A percentile compares a stretch with the other conserved stretches of the same genome.
These are phyloP conservation scores for Lepidium sativum DNA, from an alignment of 345 rosid species.

Conservation along the genomic window DNA sequence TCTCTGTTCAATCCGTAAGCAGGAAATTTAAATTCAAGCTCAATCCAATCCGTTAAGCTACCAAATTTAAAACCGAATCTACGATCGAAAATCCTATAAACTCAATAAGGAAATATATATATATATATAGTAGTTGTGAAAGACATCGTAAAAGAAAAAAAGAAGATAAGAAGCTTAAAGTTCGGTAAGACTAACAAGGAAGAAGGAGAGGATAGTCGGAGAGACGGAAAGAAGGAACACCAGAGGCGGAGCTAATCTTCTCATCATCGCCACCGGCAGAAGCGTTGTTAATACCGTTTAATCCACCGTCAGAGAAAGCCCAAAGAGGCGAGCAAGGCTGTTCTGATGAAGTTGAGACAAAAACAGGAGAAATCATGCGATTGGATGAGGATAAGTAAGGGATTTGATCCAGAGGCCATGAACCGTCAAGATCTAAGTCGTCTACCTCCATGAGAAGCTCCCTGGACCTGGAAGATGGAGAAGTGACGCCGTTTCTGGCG, in stretches of 20 bases:
- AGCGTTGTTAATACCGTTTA: not conserved
- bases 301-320: conserved; percentile 60
- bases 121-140: not conserved
- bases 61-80: not conserved
- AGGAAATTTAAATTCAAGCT: not conserved
- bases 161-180: not conserved
- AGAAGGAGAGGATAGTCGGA: conserved; percentile 43
- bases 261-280: conserved; percentile 19
- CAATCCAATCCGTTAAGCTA: not conserved
- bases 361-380: conserved; percentile 48
- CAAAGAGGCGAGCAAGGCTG: conserved; percentile 85
- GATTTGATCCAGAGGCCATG: conserved; percentile 79
- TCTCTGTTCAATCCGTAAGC: conserved; percentile 2
- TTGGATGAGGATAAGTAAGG: conserved; percentile 32
- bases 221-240: conserved; percentile 26
- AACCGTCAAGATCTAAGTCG: conserved; percentile 56
- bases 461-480: conserved; percentile 32
- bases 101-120: conserved; percentile 10
- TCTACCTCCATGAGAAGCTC: conserved; percentile 48
- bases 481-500: conserved; percentile 17
- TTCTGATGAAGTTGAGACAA: conserved; percentile 38
- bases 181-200: conserved; percentile 42
- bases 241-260: conserved; percentile 25
- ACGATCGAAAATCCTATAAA: not conserved
- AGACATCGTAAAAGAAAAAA: not conserved